phyloP scores from a whole-genome alignment of 306 rosid species.

The Bauhinia variegata region DNA sequence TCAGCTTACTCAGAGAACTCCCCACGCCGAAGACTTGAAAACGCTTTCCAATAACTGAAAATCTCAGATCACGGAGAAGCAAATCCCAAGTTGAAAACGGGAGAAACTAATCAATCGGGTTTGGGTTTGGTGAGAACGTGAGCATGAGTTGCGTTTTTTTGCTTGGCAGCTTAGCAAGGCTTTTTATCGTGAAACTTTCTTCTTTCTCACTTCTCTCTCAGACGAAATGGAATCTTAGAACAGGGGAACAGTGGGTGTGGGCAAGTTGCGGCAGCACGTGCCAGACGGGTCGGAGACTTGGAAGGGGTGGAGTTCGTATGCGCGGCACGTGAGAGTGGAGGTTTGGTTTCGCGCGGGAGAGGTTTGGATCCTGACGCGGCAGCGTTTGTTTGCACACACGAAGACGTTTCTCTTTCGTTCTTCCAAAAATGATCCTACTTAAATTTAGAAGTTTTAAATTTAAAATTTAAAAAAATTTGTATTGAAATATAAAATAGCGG shows the following conservation, averaged over 20 bases:
- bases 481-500: too few species aligned
- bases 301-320: conserved; percentile 5
- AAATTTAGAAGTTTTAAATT: too few species aligned
- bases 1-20: background rate
- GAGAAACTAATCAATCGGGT: conserved; percentile 1
- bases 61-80: conserved; percentile 8
- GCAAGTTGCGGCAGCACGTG: conserved; percentile 32
- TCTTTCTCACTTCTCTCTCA: background rate
- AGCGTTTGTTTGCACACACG: too few species aligned
- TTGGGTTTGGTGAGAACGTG: conserved; percentile 24
- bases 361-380: conserved; percentile 30
- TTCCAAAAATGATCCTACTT: too few species aligned
- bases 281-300: background rate
- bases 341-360: conserved; percentile 1
- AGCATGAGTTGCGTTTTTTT: conserved; percentile 9
- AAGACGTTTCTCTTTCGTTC: too few species aligned
- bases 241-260: too few species aligned
- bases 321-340: conserved; percentile 37
- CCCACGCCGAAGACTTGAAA: background rate
- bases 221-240: conserved; percentile 18
- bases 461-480: too few species aligned
- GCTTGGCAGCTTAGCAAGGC: background rate
- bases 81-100: background rate
- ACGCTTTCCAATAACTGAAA: conserved; percentile 9
- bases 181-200: background rate